phyloP scores from a whole-genome alignment of 2,329 filamentous ascomycete genomes.

The Aspergillus ruber region DNA sequence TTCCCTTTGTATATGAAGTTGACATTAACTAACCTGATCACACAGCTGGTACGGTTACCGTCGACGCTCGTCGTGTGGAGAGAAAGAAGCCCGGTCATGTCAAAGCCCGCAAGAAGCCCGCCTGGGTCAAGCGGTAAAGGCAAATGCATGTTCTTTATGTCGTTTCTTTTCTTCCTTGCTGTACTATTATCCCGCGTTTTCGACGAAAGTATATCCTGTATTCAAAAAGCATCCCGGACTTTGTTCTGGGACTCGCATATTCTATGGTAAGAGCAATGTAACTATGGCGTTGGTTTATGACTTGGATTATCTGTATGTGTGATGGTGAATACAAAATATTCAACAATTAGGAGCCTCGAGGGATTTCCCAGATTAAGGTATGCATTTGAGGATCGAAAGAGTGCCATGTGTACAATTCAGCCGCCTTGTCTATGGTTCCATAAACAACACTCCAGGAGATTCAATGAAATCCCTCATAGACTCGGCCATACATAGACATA shows the following conservation, averaged over 20 bases:
- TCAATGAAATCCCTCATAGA: too few species aligned
- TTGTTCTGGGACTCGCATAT: neutral
- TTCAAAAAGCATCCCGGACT: slow-evolving; percentile 5
- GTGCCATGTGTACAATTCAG: too few species aligned
- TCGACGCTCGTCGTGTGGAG: slow-evolving; percentile 86
- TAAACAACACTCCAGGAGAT: too few species aligned
- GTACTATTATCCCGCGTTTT: slow-evolving; percentile 13
- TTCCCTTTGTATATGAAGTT: neutral
- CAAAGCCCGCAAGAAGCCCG: slow-evolving; percentile 96
- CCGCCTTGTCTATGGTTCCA: too few species aligned
- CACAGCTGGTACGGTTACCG: slow-evolving; percentile 82
- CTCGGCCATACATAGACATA: too few species aligned
- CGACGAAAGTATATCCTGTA: slow-evolving; percentile 24
- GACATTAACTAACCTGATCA: slow-evolving; percentile 15
- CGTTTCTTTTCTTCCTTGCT: slow-evolving; percentile 23
- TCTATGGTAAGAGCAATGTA: neutral
- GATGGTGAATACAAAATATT: too few species aligned
- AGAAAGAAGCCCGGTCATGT: slow-evolving; percentile 95
- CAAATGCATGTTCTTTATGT: slow-evolving; percentile 2
- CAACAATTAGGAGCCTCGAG: too few species aligned
- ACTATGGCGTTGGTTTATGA: neutral
- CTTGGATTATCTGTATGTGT: neutral
- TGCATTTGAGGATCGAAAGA: too few species aligned
- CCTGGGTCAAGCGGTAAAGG: slow-evolving; percentile 81
- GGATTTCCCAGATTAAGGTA: too few species aligned